phyloP scores from a whole-genome alignment of 805 yeast genomes.

The Komagataella populi region DNA sequence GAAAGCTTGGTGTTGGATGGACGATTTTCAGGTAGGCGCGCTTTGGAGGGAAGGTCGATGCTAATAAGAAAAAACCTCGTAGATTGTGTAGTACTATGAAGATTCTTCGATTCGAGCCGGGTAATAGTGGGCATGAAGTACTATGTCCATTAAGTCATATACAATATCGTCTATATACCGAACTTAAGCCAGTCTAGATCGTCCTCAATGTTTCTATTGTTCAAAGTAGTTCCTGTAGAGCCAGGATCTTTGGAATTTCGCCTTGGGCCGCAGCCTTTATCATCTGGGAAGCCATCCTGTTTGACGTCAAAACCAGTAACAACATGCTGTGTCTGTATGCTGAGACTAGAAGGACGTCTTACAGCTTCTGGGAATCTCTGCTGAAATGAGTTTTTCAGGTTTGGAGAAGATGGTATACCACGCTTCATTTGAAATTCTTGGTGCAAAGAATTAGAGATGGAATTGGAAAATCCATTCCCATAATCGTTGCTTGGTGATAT shows the following conservation, averaged over 20 bases:
- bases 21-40: not conserved
- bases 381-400: not conserved
- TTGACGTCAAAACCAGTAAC: not conserved
- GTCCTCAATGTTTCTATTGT: not conserved
- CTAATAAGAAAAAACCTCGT: not conserved
- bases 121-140: not conserved
- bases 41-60: not conserved
- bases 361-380: not conserved
- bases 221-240: not conserved
- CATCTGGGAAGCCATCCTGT: not conserved
- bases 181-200: not conserved
- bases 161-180: not conserved
- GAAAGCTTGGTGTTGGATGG: not conserved
- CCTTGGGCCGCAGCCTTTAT: not conserved
- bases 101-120: not conserved
- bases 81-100: too few relatives aligned
- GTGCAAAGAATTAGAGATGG: constrained; percentile 4
- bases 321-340: not conserved
- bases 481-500: not conserved
- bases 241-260: not conserved
- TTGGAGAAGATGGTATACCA: constrained; percentile 3
- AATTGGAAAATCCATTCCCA: not conserved
- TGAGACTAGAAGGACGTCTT: not conserved
- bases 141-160: not conserved
- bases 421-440: constrained; percentile 7